Base-by-base conservation (phyloP, 768 basidiomycete genomes). In the Psilocybe cyanescens region DNA sequence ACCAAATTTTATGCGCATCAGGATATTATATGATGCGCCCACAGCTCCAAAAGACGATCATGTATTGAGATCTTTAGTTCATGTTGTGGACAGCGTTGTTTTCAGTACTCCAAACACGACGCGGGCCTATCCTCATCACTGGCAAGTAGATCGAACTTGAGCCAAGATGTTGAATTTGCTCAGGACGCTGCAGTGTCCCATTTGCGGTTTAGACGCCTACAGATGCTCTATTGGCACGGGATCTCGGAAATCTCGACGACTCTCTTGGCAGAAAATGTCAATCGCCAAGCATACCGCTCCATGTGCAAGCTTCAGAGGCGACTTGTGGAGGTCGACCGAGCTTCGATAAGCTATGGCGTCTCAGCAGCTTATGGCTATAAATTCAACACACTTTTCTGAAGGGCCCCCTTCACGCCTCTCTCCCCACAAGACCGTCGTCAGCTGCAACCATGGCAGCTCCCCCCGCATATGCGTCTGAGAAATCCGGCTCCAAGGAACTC, bases 401-500 rank as follows among this genome's bases (percentile, higher is more conserved):
- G 53, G 50, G 31, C 39, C 51, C 61, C 53, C 51, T 57, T 60
- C 33, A 66, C 55, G 58, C 55, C 50, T 60, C 49, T 61, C 61
- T 53, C 50, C 46, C 54, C 56, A 33, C 12, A 41, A 30, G 37
- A 29, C 14, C 37, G n/a, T 31, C 49, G 35, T 33, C 19, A 28
- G 29, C 48, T 47, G 9, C 51, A 53, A 41, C 16, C 46, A 65
- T 65, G 61, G 57, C 55, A 17, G 52, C 59, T 31, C 56, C 56
- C 31, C 46, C 56, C 24, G 24, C 24, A n/a, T 57, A 57, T 45
- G n/a, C 55, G 55, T 57, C 63, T 63, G 72, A 74, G 60, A 74
- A 75, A 64, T 48, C 57, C 37, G 60, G 35, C 35, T 62, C 69
- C 61, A 68, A 74, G 62, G 71, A 69, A 53, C 54, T 64, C 55